Percentiles rank a stretch among this genome's conserved stretches.
Evolutionary conservation across 2,329 filamentous ascomycete genomes (phyloP).

Genomic region (Apiospora pterosperma): DNA sequence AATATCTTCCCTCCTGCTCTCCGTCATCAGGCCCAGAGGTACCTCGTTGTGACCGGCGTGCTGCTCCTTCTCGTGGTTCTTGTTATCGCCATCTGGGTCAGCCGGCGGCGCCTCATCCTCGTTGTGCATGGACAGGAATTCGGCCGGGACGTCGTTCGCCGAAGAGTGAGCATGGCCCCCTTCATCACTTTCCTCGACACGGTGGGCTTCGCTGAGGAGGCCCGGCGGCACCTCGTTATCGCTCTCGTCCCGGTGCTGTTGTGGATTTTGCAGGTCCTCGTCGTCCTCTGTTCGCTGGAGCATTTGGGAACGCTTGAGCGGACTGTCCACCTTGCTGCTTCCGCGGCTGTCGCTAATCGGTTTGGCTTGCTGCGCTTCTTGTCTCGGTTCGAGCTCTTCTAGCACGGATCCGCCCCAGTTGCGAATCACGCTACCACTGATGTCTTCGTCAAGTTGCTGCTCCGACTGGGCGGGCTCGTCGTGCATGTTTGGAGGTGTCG

Average conservation of each 20-base stretch:
- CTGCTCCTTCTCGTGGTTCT: conserved; percentile 1
- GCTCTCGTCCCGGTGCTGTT: conserved; percentile 31
- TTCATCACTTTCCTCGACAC: conserved; percentile 16
- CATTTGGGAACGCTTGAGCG: background rate
- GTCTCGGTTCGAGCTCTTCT: conserved; percentile 4
- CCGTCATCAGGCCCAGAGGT: conserved; percentile 14
- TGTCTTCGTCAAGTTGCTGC: conserved; percentile 20
- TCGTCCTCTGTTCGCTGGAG: conserved; percentile 24
- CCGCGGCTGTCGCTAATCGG: background rate
- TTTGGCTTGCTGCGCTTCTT: background rate
- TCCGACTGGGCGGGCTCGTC: background rate
- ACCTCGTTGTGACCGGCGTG: background rate
- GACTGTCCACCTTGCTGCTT: background rate
- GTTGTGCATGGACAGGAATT: conserved; percentile 47
- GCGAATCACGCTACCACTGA: conserved; percentile 29
- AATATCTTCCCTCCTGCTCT: conserved; percentile 15
- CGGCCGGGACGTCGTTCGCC: conserved; percentile 40
- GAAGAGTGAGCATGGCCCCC: conserved; percentile 3
- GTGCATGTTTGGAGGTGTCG: background rate
- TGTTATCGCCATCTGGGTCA: background rate
- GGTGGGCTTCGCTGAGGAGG: conserved; percentile 14
- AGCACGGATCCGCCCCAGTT: conserved; percentile 24
- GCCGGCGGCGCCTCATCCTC: background rate
- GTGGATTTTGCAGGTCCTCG: conserved; percentile 37
- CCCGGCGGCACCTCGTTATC: conserved; percentile 21